Base-by-base conservation (phyloP, 495 filamentous ascomycete genomes). In the Hypomontagnella monticulosa region DNA sequence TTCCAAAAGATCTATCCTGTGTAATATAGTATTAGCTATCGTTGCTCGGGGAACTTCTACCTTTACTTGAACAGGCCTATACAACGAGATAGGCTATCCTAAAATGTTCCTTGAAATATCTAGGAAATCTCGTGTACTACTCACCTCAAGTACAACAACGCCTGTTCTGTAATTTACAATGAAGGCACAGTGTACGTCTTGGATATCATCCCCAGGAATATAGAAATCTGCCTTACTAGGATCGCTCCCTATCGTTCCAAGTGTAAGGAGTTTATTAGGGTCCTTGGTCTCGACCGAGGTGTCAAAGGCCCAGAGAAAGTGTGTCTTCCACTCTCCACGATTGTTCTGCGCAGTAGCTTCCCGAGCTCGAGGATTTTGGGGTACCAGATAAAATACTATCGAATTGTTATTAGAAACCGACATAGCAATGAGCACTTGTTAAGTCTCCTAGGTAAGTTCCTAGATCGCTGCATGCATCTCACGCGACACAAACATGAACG, bases 71-170 rank as follows among this genome's bases (percentile, higher is more conserved):
- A 27, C 23, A 27, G 23, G 23, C 23, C 6, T 6, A 27, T 27
- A 27, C 23, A 27, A 27, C 6, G 23, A 27, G 23, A 6, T 27
- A 27, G 23, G 6, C 2, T 6, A 27, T 6, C 23, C 23, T 2
- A 27, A 27, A 6, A 27, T 27, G 23, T 6, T 3, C 23, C 23
- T 3, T 27, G 36, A 12, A 10, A 38, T 10, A 38, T 14, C 11
- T 14, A 9, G 40, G 16, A 8, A 43, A 19, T 43, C 41, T 3
- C 20, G 9, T 4, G 10, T 14, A 14, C 12, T 23, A 52, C 57
- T 43, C 18, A 63, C 60, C 18, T 58, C 47, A 40, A 58, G 9
- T 5, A 58, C 1, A 18, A 59, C 15, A 32, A 65, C n/a, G n/a
- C 62, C 62, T 33, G 62, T 52, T 6, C 34, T 48, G 10, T 40